Base-by-base conservation (phyloP, 2,329 filamentous ascomycete species). In the Periconia sp. region DNA sequence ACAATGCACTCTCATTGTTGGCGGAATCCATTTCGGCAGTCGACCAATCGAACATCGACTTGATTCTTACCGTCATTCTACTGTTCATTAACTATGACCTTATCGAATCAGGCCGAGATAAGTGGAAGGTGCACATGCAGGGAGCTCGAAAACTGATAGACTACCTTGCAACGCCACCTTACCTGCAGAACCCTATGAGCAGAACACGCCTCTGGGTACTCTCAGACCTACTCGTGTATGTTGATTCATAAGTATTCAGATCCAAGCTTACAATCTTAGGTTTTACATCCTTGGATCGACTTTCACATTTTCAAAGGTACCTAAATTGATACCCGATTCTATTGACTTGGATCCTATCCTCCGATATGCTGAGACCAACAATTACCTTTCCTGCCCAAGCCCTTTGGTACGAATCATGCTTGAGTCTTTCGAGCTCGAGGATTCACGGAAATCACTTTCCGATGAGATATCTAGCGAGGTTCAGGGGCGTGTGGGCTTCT, bases 61-160 rank as follows among this genome's bases (percentile, higher is more conserved):
- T 78, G 13, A 65, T 73, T 21, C 46, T 79, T 34, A 73, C 73
- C 12, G 70, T 73, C 0, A 76, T 78, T 18, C 64, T 79, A 15
- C 63, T 79, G 4, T 73, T 79, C 43, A 73, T 78, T 42, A 71
- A 78, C 15, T 72, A 78, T 45, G 76, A 78, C 40, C 63, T 78
- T 4, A 69, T 79, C 4, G 75, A 78, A 47, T 79, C 77, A 1
- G 77, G 77, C 11, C 72, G 69, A 35, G 76, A 75, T 9, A 72
- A 76, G 23, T 80, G 77, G 77, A 78, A 72, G 50, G 71, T 75
- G 23, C 77, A 80, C 45, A 69, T 78, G 35, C 74, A 77, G 45
- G 77, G 77, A 5, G 77, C 76, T n/a, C 73, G 74, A 49, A 72
- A 70, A 40, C 63, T 79, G 15, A 68, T 79, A 18, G 66, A 70